Percentiles rank a stretch among this genome's conserved stretches.
Conservation (phyloP, 495 filamentous ascomycete species). For the Xylaria curta region DNA sequence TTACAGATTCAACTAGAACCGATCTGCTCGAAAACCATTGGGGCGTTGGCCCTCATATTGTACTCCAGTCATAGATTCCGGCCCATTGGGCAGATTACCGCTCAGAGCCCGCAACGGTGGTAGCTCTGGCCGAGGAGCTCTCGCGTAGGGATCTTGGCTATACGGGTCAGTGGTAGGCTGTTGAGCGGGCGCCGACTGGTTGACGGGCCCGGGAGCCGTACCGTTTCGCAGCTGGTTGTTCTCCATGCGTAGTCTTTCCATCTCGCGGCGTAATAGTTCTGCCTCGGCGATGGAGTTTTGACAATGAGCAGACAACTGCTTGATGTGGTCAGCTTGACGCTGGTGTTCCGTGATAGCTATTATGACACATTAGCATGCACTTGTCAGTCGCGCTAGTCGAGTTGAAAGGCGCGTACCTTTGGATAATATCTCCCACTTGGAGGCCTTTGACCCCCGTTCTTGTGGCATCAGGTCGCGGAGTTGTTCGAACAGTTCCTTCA, state of each 20-base stretch:
- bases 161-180: conserved; percentile 42
- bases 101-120: conserved; percentile 54
- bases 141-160: conserved; percentile 40
- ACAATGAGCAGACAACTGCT: conserved; percentile 43
- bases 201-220: conserved; percentile 29
- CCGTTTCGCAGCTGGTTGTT: conserved; percentile 57
- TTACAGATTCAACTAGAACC: conserved; percentile 29
- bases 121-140: conserved; percentile 48
- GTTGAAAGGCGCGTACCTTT: conserved; percentile 65
- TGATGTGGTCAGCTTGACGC: conserved; percentile 48
- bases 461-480: conserved; percentile 82
- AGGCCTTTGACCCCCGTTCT: conserved; percentile 89
- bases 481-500: conserved; percentile 96
- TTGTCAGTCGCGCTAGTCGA: neutral
- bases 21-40: conserved; percentile 45
- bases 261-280: conserved; percentile 55
- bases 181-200: conserved; percentile 34
- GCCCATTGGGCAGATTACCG: conserved; percentile 33
- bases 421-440: conserved; percentile 98
- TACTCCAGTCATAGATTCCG: conserved; percentile 62
- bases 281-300: conserved; percentile 49
- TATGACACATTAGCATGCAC: neutral
- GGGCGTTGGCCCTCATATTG: conserved; percentile 56
- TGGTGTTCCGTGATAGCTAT: conserved; percentile 64
- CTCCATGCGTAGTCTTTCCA: conserved; percentile 59